Evolutionary conservation across 768 basidiomycete species (phyloP), one percentile per base, ranked within the genome.

Genomic region (Asterophora parasitica): DNA sequence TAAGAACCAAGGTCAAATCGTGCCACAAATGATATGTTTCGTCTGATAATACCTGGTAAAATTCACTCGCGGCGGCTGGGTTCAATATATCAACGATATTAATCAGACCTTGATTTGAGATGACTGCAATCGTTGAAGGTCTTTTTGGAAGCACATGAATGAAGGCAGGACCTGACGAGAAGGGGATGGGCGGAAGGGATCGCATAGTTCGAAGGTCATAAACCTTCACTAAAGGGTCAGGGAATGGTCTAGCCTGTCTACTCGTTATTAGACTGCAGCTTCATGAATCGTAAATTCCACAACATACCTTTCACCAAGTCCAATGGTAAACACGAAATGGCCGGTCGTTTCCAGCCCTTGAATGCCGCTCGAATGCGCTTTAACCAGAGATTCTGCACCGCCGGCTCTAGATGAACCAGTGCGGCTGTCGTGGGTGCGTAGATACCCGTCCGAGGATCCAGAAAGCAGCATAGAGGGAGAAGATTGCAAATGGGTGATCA

Each of bases 201-300:
- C 81, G 78, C 73, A 97, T 79, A 17, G 77, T 89, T 26, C 95
- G 85, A 26, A 91, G 58, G 64, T 99, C 95, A 58, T 87, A 96
- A 10, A 97, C 75, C 67, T 95, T 96, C 53, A 99, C 91, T 28
- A 93, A 73, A 2, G 92, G 90, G 62, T 97, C 95, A 0, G 90
- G 88, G 46, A 86, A 78, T 4, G 94, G 92, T 39, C 87, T 83
- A 6, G 86, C 83, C 65, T 89, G 91, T 64, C 94, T 96, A 58
- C 49, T 15, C 23, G 9, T 16, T 11, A 43, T 32, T 7, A 39
- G 34, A 10, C 10, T 27, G 4, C 30, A 47, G n/a, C 41, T n/a
- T 42, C 34, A 4, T 16, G 2, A 44, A n/a, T 13, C 7, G 13
- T 31, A 6, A 13, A 23, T 33, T n/a, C 37, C 35, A 28, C 28